phyloP scores from a whole-genome alignment of 2,329 filamentous ascomycete genomes.

The Tolypocladium guangdongense region DNA sequence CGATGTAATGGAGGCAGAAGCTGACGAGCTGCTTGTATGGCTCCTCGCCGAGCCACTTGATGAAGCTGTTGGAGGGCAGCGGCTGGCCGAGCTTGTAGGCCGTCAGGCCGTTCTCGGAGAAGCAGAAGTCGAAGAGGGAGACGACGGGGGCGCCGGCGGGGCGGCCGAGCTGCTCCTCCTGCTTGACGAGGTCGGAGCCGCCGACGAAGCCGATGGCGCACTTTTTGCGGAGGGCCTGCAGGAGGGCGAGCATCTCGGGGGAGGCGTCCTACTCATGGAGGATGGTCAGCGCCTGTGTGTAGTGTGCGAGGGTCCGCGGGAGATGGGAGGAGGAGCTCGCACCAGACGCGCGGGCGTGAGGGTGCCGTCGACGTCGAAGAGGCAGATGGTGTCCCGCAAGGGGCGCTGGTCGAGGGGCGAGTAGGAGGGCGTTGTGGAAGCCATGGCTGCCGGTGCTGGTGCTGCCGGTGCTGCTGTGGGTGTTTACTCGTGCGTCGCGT shows the following conservation, averaged over 20 bases:
- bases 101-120: slow-evolving; percentile 91
- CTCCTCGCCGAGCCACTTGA: slow-evolving; percentile 78
- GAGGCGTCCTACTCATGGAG: slow-evolving; percentile 44
- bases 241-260: slow-evolving; percentile 73
- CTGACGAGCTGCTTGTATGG: slow-evolving; percentile 68
- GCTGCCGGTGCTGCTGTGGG: not conserved
- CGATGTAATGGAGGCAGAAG: slow-evolving; percentile 72
- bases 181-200: slow-evolving; percentile 83
- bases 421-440: slow-evolving; percentile 33
- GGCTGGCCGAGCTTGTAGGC: slow-evolving; percentile 74
- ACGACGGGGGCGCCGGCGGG: slow-evolving; percentile 56
- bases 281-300: not conserved
- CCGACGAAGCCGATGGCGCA: slow-evolving; percentile 87
- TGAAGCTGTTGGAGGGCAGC: slow-evolving; percentile 75
- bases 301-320: not conserved
- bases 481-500: not conserved
- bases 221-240: slow-evolving; percentile 72
- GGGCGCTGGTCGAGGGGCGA: slow-evolving; percentile 74
- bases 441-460: slow-evolving; percentile 24
- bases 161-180: slow-evolving; percentile 85
- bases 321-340: slow-evolving; percentile 16
- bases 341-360: slow-evolving; percentile 75
- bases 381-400: slow-evolving; percentile 82
- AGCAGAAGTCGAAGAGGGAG: slow-evolving; percentile 92
- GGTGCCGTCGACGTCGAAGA: slow-evolving; percentile 95